Conservation (phyloP, 2,329 filamentous ascomycete species). For the Pseudogymnoascus sp. region DNA sequence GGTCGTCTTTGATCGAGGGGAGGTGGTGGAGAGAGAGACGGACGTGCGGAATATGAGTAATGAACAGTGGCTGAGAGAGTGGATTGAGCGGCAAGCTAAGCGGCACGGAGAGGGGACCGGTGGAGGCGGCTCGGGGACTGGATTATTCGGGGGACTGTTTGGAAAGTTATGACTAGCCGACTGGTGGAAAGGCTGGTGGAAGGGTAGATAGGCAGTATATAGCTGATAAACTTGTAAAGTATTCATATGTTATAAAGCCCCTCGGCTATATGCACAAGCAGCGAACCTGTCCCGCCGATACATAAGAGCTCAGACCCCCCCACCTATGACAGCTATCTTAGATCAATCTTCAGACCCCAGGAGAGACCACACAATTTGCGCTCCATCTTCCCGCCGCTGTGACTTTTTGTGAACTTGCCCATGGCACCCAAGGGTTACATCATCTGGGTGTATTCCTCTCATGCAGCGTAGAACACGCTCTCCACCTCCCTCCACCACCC, state of each 20-base stretch:
- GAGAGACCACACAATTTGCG: background rate
- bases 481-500: conserved; percentile 62
- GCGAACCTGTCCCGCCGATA: background rate
- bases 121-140: conserved; percentile 32
- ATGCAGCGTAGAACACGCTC: conserved; percentile 59
- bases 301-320: background rate
- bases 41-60: conserved; percentile 43
- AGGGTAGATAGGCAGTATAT: background rate
- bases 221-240: background rate
- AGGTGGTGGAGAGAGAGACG: conserved; percentile 42
- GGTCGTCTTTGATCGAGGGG: conserved; percentile 48
- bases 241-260: background rate
- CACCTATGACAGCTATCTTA: background rate
- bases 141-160: conserved; percentile 36
- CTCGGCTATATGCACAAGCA: background rate
- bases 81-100: conserved; percentile 44
- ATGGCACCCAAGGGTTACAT: background rate
- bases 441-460: conserved; percentile 16
- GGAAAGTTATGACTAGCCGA: conserved; percentile 15
- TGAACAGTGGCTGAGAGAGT: conserved; percentile 42
- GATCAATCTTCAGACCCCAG: background rate
- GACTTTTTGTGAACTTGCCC: background rate
- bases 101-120: conserved; percentile 39
- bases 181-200: background rate
- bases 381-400: background rate